Conservation (phyloP, 2,329 filamentous ascomycete species). For the Ophiobolus disseminans region DNA sequence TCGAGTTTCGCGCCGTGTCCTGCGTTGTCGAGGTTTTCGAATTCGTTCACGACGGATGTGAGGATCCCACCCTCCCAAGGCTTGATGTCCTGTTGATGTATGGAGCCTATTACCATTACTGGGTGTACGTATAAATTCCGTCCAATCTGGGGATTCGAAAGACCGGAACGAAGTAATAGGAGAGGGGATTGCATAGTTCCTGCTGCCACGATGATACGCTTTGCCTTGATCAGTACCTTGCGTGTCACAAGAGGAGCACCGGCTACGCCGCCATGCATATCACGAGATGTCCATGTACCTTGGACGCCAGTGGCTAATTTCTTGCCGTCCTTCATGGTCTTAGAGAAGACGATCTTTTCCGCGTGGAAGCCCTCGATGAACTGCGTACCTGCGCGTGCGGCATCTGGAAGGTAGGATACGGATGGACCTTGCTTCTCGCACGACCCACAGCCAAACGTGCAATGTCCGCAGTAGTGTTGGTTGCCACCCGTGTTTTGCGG, state of each 20-base stretch:
- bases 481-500: constrained; percentile 80
- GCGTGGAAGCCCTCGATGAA: constrained; percentile 86
- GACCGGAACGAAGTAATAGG: constrained; percentile 76
- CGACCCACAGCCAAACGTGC: constrained; percentile 65
- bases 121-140: constrained; percentile 84
- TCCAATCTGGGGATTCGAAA: constrained; percentile 83
- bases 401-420: constrained; percentile 79
- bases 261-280: constrained; percentile 65
- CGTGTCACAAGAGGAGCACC: constrained; percentile 61
- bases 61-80: constrained; percentile 75
- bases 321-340: constrained; percentile 58
- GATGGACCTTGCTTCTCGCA: constrained; percentile 80
- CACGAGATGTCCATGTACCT: constrained; percentile 78
- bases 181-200: constrained; percentile 81
- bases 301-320: constrained; percentile 72
- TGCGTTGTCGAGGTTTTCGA: constrained; percentile 79
- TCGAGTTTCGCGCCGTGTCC: constrained; percentile 88
- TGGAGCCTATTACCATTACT: constrained; percentile 61
- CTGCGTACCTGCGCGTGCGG: constrained; percentile 74
- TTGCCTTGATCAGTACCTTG: constrained; percentile 75
- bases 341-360: constrained; percentile 73
- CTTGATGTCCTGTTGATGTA: constrained; percentile 74
- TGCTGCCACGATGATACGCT: constrained; percentile 78
- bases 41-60: constrained; percentile 76
- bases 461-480: constrained; percentile 75